A percentile compares a stretch with the other conserved stretches of the same genome.
phyloP scores from a whole-genome alignment of 1,284 basidiomycete genomes.

The Trichosporon sp. region DNA sequence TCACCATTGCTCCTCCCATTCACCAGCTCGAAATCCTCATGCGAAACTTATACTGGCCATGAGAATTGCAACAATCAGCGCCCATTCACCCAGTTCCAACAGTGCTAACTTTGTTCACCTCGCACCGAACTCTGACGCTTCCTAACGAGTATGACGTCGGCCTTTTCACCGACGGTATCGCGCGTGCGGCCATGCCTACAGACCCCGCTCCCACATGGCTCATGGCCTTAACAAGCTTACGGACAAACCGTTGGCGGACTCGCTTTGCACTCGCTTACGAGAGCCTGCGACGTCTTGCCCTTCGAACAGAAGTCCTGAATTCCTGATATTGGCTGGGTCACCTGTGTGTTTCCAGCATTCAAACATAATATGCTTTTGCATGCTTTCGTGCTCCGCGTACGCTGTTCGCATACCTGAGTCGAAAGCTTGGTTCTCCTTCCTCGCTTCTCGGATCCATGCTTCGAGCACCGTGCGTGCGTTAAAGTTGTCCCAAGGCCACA shows the following conservation, averaged over 20 bases:
- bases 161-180: background rate
- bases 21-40: background rate
- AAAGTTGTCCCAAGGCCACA: too few species aligned
- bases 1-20: background rate
- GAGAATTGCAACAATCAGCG: background rate
- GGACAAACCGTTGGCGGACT: background rate
- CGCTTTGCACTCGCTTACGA: background rate
- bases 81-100: too few species aligned
- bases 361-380: background rate
- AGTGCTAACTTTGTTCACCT: background rate
- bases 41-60: background rate
- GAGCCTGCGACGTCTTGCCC: background rate
- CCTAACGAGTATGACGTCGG: background rate
- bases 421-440: too few species aligned
- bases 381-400: background rate
- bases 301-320: background rate
- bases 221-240: slow-evolving; percentile 10
- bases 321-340: background rate
- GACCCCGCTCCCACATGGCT: background rate
- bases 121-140: background rate
- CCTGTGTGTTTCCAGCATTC: background rate
- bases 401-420: too few species aligned
- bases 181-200: background rate
- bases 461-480: too few species aligned
- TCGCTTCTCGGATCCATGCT: too few species aligned